A percentile compares a stretch with the other conserved stretches of the same genome.
These are phyloP conservation scores for Phytophthora capsici DNA, from an alignment of 352 stramenopile genomes.

Conservation along the genomic window DNA sequence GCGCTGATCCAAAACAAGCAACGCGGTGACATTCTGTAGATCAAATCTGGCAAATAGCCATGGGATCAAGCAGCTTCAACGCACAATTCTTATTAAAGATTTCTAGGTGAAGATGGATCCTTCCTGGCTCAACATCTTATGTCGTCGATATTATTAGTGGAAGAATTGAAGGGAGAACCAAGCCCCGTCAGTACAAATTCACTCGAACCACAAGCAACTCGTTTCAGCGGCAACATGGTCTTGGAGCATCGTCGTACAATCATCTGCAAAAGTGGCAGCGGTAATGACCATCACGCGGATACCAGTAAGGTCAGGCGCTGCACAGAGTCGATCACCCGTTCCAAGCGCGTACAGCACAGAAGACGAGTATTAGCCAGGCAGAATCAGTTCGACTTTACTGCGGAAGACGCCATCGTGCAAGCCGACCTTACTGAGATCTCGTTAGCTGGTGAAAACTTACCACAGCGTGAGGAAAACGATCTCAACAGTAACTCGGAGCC, in stretches of 20 bases:
- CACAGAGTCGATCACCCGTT: slow-evolving; percentile 19
- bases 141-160: slow-evolving; percentile 31
- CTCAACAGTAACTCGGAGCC: slow-evolving; percentile 43
- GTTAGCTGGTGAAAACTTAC: slow-evolving; percentile 26
- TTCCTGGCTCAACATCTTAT: slow-evolving; percentile 23
- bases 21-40: neutral
- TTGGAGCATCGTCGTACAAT: slow-evolving; percentile 36
- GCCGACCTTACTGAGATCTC: slow-evolving; percentile 73
- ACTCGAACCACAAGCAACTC: neutral
- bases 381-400: slow-evolving; percentile 28
- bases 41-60: slow-evolving; percentile 1
- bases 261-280: slow-evolving; percentile 33
- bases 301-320: slow-evolving; percentile 12
- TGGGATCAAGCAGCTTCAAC: slow-evolving; percentile 23
- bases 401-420: slow-evolving; percentile 24
- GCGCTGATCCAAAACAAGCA: slow-evolving; percentile 9
- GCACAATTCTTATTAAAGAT: slow-evolving; percentile 16
- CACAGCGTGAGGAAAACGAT: slow-evolving; percentile 1
- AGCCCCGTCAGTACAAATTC: slow-evolving; percentile 14
- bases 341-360: slow-evolving; percentile 26
- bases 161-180: neutral
- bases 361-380: slow-evolving; percentile 15
- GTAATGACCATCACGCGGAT: slow-evolving; percentile 3
- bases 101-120: slow-evolving; percentile 1
- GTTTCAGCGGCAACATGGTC: slow-evolving; percentile 18